These are phyloP conservation scores for Sarcomyxa edulis DNA, from an alignment of 768 basidiomycete genomes.

Conservation along the genomic window DNA sequence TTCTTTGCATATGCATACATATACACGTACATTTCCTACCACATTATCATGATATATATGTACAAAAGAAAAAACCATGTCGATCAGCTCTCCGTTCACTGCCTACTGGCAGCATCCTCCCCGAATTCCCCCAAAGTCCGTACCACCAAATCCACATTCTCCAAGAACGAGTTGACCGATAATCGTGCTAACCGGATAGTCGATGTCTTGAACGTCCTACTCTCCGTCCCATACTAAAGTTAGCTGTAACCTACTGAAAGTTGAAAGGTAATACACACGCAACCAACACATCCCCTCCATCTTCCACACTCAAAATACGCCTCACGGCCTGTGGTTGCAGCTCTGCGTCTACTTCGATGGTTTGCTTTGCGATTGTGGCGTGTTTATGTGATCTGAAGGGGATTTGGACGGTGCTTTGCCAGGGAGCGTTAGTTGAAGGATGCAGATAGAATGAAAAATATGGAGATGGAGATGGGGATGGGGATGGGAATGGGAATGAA, in stretches of 20 bases:
- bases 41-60: neutral
- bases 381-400: slow-evolving; percentile 74
- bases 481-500: too few relatives aligned
- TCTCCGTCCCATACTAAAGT: too few relatives aligned
- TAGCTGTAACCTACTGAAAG: neutral
- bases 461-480: too few relatives aligned
- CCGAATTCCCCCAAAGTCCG: slow-evolving; percentile 81
- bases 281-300: slow-evolving; percentile 51
- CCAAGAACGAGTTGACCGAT: slow-evolving; percentile 80
- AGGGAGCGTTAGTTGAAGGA: neutral
- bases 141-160: slow-evolving; percentile 82
- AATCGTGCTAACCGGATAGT: slow-evolving; percentile 85
- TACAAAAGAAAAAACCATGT: neutral
- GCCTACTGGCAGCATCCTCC: slow-evolving; percentile 49
- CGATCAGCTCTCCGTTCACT: too few relatives aligned
- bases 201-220: slow-evolving; percentile 67
- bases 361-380: slow-evolving; percentile 75
- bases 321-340: slow-evolving; percentile 78
- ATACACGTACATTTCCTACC: neutral
- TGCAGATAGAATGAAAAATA: neutral
- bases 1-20: too few relatives aligned
- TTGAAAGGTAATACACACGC: slow-evolving; percentile 50
- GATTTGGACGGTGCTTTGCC: slow-evolving; percentile 59
- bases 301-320: slow-evolving; percentile 63
- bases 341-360: slow-evolving; percentile 84